Evolutionary conservation across 1,284 basidiomycete genomes (phyloP), one percentile per base, ranked within the genome.

Genomic region (Leccinum idahoense): DNA sequence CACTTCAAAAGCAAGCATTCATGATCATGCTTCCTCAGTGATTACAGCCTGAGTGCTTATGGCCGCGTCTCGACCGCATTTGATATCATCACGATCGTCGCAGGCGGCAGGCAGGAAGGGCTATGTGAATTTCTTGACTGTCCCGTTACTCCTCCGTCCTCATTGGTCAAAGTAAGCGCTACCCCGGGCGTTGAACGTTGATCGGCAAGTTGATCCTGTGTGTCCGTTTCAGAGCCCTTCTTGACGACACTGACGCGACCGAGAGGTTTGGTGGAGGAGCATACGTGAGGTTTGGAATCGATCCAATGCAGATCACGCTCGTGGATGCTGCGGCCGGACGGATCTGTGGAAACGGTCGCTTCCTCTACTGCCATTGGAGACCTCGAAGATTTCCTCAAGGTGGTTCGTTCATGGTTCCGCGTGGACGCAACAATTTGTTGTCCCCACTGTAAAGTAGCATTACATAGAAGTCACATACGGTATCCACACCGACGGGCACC

Each of bases 91-190:
- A 72, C 82, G 4, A 81, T 90, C 63, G 74, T 78, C 60, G 32
- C 32, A 32, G 32, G 32, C 32, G 32, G 75, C 78, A 18, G 78
- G 79, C 10, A 79, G 73, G 64, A 85, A 83, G 69, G 73, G 76
- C 18, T 73, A 71, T 15, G 77, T 82, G 5, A 77, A 80, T 57
- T 82, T 81, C 64, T 80, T 79, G 23, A 78, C 78, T 41, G 66
- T 89, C 10, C 86, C 87, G 0, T 65, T 65, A 14, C 65, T 79
- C 3, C 75, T 89, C 65, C 76, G 85, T 62, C 75, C 82, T 11
- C 87, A 89, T 71, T 89, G 87, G 87, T 81, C 85, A 3, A 87
- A 84, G 87, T 88, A 61, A 39, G 71, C 65, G 11, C 39, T 15
- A 41, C 39, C 39, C 37, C 7, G 37, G 32, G 32, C 32, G 32